Base-by-base conservation (phyloP, 2,329 filamentous ascomycete genomes). In the Achaetomium macrosporum region DNA sequence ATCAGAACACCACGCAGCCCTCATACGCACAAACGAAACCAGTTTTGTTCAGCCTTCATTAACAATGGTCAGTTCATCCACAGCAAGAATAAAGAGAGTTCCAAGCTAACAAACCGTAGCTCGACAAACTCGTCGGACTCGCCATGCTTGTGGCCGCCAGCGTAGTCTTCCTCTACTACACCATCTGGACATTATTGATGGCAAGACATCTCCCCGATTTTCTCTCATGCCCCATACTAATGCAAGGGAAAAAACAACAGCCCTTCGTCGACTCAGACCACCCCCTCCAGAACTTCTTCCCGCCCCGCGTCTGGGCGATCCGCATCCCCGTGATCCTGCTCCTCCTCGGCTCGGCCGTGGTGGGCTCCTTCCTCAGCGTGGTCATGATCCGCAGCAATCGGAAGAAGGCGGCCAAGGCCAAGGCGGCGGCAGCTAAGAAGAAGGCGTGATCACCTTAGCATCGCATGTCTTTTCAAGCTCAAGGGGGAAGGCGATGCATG, bases 381-480 rank as follows among this genome's bases (percentile, higher is more conserved):
- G 92, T 99, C 67, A 99, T 99, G 93, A 97, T 99, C 75, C 84
- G 89, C 70, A 97, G 92, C 79, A 96, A 96, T 78, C 81, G 87
- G 71, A 97, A 97, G 83, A 96, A 93, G 83, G 90, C 90, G 3
- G 85, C 90, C 62, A 99, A 97, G 81, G 87, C 87, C 59, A 91
- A 90, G 73, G 86, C 87, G 53, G 85, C 87, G 17, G 76, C 77
- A 31, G 69, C 73, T 39, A 90, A 89, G 78, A 95, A 96, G 84
- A 93, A 95, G 84, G 83, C 85, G 56, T 89, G 78, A 76, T 20
- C 11, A 10, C 13, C 15, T 5, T 37, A 11, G 11, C 10, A 35
- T 15, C 4, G 37, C 37, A n/a, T 16, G 15, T 16, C 16, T 5
- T 40, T 40, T 25, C n/a, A 7, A 25, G 25, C 25, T 25, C 25